phyloP scores from a whole-genome alignment of 1,139 yeast species.

The Zygotorulaspora mrakii region DNA sequence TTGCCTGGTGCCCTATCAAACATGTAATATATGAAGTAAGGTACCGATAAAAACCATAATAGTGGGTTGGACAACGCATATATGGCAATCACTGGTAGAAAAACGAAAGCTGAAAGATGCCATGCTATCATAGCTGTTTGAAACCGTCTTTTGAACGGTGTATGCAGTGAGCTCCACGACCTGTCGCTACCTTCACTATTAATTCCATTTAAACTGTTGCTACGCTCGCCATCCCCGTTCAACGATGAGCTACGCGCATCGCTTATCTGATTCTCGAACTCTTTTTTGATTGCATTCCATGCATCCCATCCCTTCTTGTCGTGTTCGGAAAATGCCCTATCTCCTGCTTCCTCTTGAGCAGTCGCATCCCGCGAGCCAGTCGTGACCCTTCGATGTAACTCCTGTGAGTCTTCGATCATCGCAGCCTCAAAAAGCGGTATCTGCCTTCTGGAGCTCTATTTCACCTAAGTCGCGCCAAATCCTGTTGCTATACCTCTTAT shows the following conservation, averaged over 20 bases:
- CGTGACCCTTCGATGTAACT: slow-evolving; percentile 8
- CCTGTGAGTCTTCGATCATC: not conserved
- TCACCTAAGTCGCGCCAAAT: no score
- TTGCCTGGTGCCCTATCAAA: slow-evolving; percentile 65
- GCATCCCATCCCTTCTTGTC: not conserved
- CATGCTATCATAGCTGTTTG: slow-evolving; percentile 71
- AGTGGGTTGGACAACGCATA: slow-evolving; percentile 61
- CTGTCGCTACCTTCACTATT: slow-evolving; percentile 7
- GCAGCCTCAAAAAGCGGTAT: no score
- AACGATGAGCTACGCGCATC: not conserved
- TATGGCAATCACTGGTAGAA: slow-evolving; percentile 51
- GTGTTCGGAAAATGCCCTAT: not conserved
- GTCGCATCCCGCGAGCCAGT: not conserved
- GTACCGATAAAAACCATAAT: slow-evolving; percentile 62
- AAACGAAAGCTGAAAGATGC: slow-evolving; percentile 73
- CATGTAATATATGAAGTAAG: slow-evolving; percentile 55
- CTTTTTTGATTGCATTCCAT: slow-evolving; percentile 2
- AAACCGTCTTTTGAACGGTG: slow-evolving; percentile 56
- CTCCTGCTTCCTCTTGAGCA: not conserved
- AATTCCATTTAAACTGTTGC: slow-evolving; percentile 6
- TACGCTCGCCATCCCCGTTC: slow-evolving; percentile 4
- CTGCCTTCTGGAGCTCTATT: no score
- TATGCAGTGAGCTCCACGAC: slow-evolving; percentile 34
- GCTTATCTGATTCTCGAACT: not conserved
- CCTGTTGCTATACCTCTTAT: not conserved